Conservation (phyloP, 73 alveolate genomes). For the Tetrahymena borealis region DNA sequence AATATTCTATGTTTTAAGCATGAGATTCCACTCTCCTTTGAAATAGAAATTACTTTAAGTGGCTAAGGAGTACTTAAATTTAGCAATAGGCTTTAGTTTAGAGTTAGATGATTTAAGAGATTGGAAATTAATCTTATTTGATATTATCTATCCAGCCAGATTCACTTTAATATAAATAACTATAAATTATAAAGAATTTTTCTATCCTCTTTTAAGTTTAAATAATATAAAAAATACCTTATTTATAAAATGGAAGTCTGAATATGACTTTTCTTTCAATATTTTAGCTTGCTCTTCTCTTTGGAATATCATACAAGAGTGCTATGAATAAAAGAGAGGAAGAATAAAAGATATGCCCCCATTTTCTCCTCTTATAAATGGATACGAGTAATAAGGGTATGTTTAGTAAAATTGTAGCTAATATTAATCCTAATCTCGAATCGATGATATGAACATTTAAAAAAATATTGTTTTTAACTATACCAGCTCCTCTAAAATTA, state of each 20-base stretch:
- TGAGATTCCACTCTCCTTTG: not conserved
- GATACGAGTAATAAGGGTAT: no score
- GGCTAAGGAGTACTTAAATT: not conserved
- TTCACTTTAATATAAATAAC: not conserved
- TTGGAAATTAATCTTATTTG: not conserved
- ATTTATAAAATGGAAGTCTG: not conserved
- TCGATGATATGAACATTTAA: no score
- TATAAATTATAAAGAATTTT: not conserved
- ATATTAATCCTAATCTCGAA: no score
- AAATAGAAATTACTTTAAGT: not conserved
- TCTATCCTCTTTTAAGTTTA: not conserved
- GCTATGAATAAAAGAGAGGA: not conserved
- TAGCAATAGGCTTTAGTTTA: not conserved
- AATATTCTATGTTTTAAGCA: not conserved
- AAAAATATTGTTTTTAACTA: no score
- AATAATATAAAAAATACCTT: not conserved
- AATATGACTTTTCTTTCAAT: not conserved
- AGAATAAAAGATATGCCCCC: not conserved
- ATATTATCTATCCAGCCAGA: not conserved
- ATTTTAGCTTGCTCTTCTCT: not conserved
- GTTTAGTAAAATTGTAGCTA: no score
- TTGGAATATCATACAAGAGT: not conserved
- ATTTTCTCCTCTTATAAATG: not conserved
- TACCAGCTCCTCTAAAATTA: no score
- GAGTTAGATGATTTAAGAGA: not conserved